These are phyloP conservation scores for Pseudogymnoascus sp. DNA, from an alignment of 2,329 filamentous ascomycete genomes.

Conservation along the genomic window DNA sequence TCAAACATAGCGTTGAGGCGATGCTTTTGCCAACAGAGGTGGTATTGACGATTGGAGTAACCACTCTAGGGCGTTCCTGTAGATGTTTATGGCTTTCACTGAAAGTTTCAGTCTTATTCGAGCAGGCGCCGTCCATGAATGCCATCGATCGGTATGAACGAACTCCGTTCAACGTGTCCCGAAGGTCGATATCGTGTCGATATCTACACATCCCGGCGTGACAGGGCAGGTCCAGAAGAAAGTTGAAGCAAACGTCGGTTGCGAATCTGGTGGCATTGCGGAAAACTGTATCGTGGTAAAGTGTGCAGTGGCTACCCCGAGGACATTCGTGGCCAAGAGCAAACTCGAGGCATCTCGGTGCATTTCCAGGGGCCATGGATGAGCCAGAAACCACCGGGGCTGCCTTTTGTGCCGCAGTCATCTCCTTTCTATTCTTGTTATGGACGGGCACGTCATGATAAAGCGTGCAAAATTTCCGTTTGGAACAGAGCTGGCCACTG, in stretches of 20 bases:
- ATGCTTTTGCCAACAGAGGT: background rate
- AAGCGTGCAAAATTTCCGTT: conserved; percentile 1
- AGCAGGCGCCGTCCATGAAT: background rate
- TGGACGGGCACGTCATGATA: background rate
- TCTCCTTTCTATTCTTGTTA: background rate
- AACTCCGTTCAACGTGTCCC: background rate
- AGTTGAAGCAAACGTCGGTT: background rate
- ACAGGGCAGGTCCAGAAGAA: background rate
- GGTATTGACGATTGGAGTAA: background rate
- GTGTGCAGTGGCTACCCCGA: background rate
- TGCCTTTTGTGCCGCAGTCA: background rate
- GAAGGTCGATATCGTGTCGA: background rate
- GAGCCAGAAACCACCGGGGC: background rate
- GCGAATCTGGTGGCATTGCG: background rate
- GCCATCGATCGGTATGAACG: background rate
- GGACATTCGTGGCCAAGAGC: background rate
- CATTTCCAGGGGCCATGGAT: background rate
- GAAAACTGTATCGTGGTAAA: background rate
- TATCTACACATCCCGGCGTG: background rate
- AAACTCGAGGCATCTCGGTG: background rate
- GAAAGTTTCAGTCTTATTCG: background rate
- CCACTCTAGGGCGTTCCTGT: background rate
- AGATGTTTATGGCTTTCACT: background rate
- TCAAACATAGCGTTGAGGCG: background rate
- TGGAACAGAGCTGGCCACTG: background rate